Evolutionary conservation across 2,329 filamentous ascomycete genomes (phyloP).

Genomic region (Aspergillus tamarii): DNA sequence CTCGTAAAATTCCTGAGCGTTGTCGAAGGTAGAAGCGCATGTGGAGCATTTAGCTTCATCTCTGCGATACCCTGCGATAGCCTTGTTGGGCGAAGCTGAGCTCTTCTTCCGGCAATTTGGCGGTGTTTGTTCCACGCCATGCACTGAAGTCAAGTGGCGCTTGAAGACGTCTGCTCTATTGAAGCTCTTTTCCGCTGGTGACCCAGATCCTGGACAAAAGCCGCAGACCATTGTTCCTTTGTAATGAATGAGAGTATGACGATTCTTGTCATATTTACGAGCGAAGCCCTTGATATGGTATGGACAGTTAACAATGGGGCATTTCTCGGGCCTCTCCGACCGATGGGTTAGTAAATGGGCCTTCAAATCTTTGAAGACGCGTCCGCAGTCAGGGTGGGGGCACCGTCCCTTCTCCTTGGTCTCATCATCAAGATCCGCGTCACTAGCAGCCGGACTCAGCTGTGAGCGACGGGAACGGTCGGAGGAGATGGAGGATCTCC

Average conservation of each 20-base stretch:
- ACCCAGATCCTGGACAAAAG: slow-evolving; percentile 88
- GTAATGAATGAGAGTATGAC: slow-evolving; percentile 92
- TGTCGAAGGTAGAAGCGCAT: slow-evolving; percentile 80
- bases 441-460: slow-evolving; percentile 62
- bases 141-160: slow-evolving; percentile 85
- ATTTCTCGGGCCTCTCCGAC: slow-evolving; percentile 89
- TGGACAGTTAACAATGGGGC: slow-evolving; percentile 87
- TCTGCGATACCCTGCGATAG: slow-evolving; percentile 70
- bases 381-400: slow-evolving; percentile 81
- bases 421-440: slow-evolving; percentile 66
- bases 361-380: slow-evolving; percentile 86
- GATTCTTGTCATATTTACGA: slow-evolving; percentile 94
- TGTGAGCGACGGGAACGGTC: slow-evolving; percentile 67
- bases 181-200: slow-evolving; percentile 89
- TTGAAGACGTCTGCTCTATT: slow-evolving; percentile 97
- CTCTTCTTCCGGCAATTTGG: slow-evolving; percentile 86
- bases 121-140: slow-evolving; percentile 89
- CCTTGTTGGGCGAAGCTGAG: slow-evolving; percentile 56
- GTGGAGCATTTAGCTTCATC: slow-evolving; percentile 89
- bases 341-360: slow-evolving; percentile 95
- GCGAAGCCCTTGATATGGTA: slow-evolving; percentile 93
- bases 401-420: slow-evolving; percentile 68
- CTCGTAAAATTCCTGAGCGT: slow-evolving; percentile 95
- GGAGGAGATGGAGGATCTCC: slow-evolving; percentile 71
- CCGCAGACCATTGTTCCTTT: slow-evolving; percentile 97